Evolutionary conservation across 2,329 filamentous ascomycete species (phyloP).

Genomic region (Penicillium sp.): DNA sequence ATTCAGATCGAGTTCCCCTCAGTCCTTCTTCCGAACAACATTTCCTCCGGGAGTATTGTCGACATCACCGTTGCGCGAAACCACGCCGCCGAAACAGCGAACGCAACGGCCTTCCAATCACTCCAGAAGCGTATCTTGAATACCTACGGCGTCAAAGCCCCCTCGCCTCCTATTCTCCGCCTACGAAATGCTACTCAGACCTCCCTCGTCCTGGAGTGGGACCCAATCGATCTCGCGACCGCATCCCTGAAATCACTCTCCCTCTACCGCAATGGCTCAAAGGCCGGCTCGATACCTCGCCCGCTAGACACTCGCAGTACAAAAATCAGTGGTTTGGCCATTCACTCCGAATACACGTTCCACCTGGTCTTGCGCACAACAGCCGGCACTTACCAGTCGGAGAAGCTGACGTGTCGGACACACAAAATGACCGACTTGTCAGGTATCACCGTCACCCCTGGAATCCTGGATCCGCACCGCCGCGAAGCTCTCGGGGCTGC

Average conservation of each 20-base stretch:
- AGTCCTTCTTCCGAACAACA: constrained; percentile 92
- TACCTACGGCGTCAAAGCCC: constrained; percentile 81
- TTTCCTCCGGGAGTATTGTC: constrained; percentile 94
- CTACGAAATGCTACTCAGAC: constrained; percentile 98
- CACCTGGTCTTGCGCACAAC: constrained; percentile 89
- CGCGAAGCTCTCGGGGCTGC: constrained; percentile 75
- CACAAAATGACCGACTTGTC: constrained; percentile 99
- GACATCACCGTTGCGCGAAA: constrained; percentile 96
- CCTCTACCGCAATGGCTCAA: constrained; percentile 93
- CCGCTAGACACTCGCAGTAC: constrained; percentile 88
- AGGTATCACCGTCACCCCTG: constrained; percentile 92
- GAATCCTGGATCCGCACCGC: constrained; percentile 74
- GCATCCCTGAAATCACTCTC: constrained; percentile 87
- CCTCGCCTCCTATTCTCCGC: constrained; percentile 76
- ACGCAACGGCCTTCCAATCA: constrained; percentile 74
- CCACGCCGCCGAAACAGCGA: constrained; percentile 72
- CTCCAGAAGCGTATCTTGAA: constrained; percentile 89
- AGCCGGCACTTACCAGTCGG: constrained; percentile 82
- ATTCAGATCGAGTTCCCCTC: constrained; percentile 95
- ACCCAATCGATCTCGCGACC: constrained; percentile 89
- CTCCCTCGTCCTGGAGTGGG: constrained; percentile 98
- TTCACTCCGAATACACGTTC: constrained; percentile 95
- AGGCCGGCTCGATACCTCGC: constrained; percentile 91
- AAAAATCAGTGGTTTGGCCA: constrained; percentile 94
- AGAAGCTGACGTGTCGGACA: constrained; percentile 82